Evolutionary conservation across 495 filamentous ascomycete genomes (phyloP), one percentile per base, ranked within the genome.

Genomic region (Penicillium dipodomyicola): DNA sequence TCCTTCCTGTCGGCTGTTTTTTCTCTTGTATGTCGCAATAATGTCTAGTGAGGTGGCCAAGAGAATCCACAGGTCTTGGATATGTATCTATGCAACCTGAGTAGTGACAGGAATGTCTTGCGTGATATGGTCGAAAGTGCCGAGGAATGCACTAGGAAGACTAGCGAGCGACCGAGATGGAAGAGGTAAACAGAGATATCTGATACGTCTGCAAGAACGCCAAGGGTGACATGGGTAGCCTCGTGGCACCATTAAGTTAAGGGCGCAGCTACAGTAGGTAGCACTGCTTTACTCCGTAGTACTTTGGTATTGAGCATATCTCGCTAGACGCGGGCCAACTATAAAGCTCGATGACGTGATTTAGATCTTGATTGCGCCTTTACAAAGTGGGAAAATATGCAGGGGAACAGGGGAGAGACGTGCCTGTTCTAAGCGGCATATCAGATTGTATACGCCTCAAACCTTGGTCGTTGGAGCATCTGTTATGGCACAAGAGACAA

Each of bases 311-410:
- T 22, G 14, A 15, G 19, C 1, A 4, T 48, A 48, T 27, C 20
- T n/a, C n/a, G 25, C 29, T 20, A 49, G 15, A 17, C 29, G 46
- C 19, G 29, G 46, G n/a, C 46, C 29, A 35, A 32, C 29, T 19
- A 40, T 23, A 15, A n/a, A 41, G 49, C 49, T 51, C 35, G 22
- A 51, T 51, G 72, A 68, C 69, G 71, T 67, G 65, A 74, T 74
- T 68, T 67, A 64, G 69, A 69, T 68, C 67, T 63, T 32, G 61
- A 74, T 73, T 63, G 66, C 68, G 65, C 62, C 60, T 59, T 61
- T 55, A 50, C 55, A 23, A 39, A 43, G 58, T 35, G n/a, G 25
- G 7, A 25, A 23, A 3, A 7, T 35, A 42, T 23, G 40, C 29
- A 42, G 41, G 45, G 20, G 50, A 22, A 22, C 29, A 33, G 29